Evolutionary conservation across 805 yeast genomes (phyloP), one percentile per base, ranked within the genome.

Genomic region (Nakazawaea ernobii): DNA sequence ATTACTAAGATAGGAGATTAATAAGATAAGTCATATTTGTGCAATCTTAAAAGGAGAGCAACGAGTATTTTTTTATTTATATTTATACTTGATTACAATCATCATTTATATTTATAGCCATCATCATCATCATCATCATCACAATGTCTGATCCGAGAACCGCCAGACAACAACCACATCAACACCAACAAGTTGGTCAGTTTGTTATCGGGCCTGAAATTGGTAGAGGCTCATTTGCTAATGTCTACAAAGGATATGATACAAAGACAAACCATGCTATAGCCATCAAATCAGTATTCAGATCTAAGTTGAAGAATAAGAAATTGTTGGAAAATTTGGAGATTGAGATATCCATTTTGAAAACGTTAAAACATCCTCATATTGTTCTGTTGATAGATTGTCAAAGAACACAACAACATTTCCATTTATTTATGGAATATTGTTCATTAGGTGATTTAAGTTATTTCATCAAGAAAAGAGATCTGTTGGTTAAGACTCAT

Each of bases 151-250:
- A 41, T 24, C 30, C 32, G 10, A 41, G 37, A 11, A 13, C 49
- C 10, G 50, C 51, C 9, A 32, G 24, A 13, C 29, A n/a, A 10
- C 24, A 13, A 49, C 35, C 36, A 35, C 32, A 24, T 32, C 37
- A 35, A 24, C 48, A 41, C 35, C 59, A 53, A 52, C 55, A 55
- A 20, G 61, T 78, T 10, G 83, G 82, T 6, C 63, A 66, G 43
- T 83, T 79, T 58, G 65, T 71, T 20, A 70, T 83, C n/a, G 89
- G 88, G 24, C 78, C 83, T 15, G 95, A 90, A 63, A 92, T 94
- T 46, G 99, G 99, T 24, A 82, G 86, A 57, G 99, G 99, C 32
- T 86, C 96, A 8, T 94, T 94, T 70, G 99, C 99, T 57, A 85
- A 84, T 52, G 99, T 94, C 26, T 92, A 86, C 70, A 90, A 88